Percentiles rank a stretch among this genome's conserved stretches.
Conservation (phyloP, 495 filamentous ascomycete genomes). For the Xylaria intraflava region DNA sequence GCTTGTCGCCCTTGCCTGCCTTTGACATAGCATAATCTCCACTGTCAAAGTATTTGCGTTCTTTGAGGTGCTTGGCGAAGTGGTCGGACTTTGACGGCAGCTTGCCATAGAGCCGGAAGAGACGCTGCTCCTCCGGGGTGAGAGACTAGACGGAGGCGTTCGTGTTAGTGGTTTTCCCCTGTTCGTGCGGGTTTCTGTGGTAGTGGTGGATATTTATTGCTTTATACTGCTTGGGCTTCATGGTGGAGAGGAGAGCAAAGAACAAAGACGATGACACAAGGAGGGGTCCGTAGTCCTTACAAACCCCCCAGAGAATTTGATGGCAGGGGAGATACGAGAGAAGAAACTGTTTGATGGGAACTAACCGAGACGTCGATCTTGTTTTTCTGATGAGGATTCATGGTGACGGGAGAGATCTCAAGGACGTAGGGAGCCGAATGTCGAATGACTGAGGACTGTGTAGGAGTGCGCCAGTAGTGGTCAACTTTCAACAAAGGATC, state of each 20-base stretch:
- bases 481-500: background rate
- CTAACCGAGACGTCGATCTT: slow-evolving; percentile 92
- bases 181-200: background rate
- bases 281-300: background rate
- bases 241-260: background rate
- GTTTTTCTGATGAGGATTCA: slow-evolving; percentile 96
- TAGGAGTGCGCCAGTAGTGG: no score
- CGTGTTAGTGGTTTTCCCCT: slow-evolving; percentile 11
- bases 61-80: slow-evolving; percentile 95
- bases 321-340: slow-evolving; percentile 7
- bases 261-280: background rate
- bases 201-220: slow-evolving; percentile 8
- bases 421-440: background rate
- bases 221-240: background rate
- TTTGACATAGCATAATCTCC: slow-evolving; percentile 98
- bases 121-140: slow-evolving; percentile 85
- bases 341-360: slow-evolving; percentile 15
- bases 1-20: slow-evolving; percentile 91
- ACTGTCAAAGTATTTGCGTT: slow-evolving; percentile 98
- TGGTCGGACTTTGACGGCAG: slow-evolving; percentile 92
- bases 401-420: slow-evolving; percentile 25
- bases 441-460: background rate
- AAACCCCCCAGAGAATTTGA: background rate
- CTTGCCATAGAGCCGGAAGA: slow-evolving; percentile 95
- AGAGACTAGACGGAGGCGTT: slow-evolving; percentile 55